These are phyloP conservation scores for Cystobasidiaceae sp. DNA, from an alignment of 1,284 basidiomycete genomes.

Conservation along the genomic window DNA sequence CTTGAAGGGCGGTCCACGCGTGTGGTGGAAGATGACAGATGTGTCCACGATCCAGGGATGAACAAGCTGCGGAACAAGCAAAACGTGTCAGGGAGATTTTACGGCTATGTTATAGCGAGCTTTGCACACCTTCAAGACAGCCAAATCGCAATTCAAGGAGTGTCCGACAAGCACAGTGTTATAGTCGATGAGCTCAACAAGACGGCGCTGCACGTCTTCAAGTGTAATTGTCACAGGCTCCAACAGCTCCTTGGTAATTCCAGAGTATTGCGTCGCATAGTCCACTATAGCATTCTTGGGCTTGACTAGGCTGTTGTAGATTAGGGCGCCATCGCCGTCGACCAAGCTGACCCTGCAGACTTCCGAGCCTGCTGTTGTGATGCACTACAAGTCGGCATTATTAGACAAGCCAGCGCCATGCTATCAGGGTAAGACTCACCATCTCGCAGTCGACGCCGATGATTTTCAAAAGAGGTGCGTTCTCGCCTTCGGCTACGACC, in stretches of 20 bases:
- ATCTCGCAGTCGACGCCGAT: slow-evolving; percentile 82
- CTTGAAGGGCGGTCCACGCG: slow-evolving; percentile 80
- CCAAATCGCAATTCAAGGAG: slow-evolving; percentile 84
- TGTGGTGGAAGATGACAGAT: slow-evolving; percentile 78
- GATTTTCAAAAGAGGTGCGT: slow-evolving; percentile 43
- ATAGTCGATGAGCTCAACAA: slow-evolving; percentile 53
- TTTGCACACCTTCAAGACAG: slow-evolving; percentile 68
- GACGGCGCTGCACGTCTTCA: slow-evolving; percentile 63
- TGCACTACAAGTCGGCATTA: slow-evolving; percentile 54
- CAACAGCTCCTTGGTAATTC: slow-evolving; percentile 72
- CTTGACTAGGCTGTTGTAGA: slow-evolving; percentile 82
- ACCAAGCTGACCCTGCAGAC: slow-evolving; percentile 76
- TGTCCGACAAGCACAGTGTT: slow-evolving; percentile 84
- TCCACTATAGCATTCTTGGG: slow-evolving; percentile 73
- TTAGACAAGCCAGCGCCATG: not conserved
- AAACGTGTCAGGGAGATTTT: not conserved
- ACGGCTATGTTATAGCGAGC: not conserved
- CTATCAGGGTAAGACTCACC: slow-evolving; percentile 52
- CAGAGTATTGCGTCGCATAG: slow-evolving; percentile 87
- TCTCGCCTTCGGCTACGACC: slow-evolving; percentile 35
- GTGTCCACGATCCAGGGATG: slow-evolving; percentile 74
- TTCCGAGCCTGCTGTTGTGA: slow-evolving; percentile 80
- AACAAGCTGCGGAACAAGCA: not conserved
- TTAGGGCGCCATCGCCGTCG: slow-evolving; percentile 61
- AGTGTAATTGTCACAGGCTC: slow-evolving; percentile 66